A percentile compares a stretch with the other conserved stretches of the same genome.
Evolutionary conservation across 352 stramenopile species (phyloP).

Genomic region (Elongisporangium anandrum): DNA sequence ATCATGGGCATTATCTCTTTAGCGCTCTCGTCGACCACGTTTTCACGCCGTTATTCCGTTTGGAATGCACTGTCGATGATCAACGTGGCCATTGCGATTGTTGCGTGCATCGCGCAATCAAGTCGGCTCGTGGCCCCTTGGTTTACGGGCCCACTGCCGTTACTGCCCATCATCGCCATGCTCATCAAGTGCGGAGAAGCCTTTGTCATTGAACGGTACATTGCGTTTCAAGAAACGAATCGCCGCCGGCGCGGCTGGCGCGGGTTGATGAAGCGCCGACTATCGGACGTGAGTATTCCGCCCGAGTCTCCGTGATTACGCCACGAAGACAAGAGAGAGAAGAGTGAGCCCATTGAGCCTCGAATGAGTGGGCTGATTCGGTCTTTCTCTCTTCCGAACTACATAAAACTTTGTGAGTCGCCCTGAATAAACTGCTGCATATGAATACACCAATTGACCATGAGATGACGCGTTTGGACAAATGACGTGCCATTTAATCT

Average conservation of each 20-base stretch:
- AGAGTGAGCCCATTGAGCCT: not conserved
- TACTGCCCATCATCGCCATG: constrained; percentile 66
- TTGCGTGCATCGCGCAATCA: constrained; percentile 56
- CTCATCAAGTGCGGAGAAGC: constrained; percentile 63
- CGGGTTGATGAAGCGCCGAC: constrained; percentile 76
- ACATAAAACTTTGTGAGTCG: not conserved
- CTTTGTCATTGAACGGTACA: constrained; percentile 68
- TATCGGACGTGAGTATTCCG: constrained; percentile 72
- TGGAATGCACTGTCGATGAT: constrained; percentile 82
- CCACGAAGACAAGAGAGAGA: no score
- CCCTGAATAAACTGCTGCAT: not conserved
- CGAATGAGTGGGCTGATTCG: not conserved
- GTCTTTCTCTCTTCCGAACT: no score
- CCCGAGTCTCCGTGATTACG: constrained; percentile 42
- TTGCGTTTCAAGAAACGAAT: constrained; percentile 76
- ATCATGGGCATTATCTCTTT: constrained; percentile 75
- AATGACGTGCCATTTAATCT: not conserved
- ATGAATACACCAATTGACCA: not conserved
- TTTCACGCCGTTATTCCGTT: constrained; percentile 65
- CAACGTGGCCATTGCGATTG: constrained; percentile 65
- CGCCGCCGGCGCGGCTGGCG: constrained; percentile 69
- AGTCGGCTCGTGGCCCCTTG: constrained; percentile 73
- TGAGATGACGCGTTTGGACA: not conserved
- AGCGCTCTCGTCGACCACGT: constrained; percentile 60
- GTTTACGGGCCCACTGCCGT: constrained; percentile 65